Evolutionary conservation across 1,284 basidiomycete species (phyloP).

Genomic region (Ganoderma boninense): DNA sequence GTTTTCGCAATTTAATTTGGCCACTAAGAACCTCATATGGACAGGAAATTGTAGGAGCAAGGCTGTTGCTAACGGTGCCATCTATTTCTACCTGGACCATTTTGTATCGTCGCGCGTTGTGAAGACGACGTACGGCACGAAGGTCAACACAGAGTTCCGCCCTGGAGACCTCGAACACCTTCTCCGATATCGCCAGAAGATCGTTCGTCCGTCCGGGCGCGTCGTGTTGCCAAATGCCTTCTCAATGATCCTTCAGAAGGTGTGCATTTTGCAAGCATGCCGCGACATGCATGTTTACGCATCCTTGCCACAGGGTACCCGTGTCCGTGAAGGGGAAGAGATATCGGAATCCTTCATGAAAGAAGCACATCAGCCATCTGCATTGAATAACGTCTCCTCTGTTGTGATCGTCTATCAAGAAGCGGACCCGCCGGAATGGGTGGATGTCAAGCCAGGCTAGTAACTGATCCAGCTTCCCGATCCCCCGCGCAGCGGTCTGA

Average conservation of each 20-base stretch:
- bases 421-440: conserved; percentile 49
- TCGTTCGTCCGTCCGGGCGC: conserved; percentile 42
- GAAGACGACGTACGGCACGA: conserved; percentile 46
- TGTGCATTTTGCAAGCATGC: too few species aligned
- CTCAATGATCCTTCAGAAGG: conserved; percentile 43
- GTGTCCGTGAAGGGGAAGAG: conserved; percentile 48
- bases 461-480: neutral
- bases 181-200: conserved; percentile 33
- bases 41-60: conserved; percentile 30
- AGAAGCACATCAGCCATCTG: conserved; percentile 40
- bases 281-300: too few species aligned
- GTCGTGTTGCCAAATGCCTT: conserved; percentile 44
- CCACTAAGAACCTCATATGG: neutral
- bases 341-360: conserved; percentile 49
- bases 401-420: conserved; percentile 56
- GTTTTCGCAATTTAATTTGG: conserved; percentile 21
- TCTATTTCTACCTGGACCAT: conserved; percentile 47
- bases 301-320: too few species aligned
- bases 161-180: conserved; percentile 42
- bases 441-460: conserved; percentile 51
- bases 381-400: conserved; percentile 38
- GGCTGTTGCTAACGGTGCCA: conserved; percentile 47
- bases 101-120: conserved; percentile 45
- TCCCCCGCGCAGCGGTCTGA: neutral
- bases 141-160: conserved; percentile 39